phyloP scores from a whole-genome alignment of 2,329 filamentous ascomycete genomes.

The Purpureocillium takamizusanense region DNA sequence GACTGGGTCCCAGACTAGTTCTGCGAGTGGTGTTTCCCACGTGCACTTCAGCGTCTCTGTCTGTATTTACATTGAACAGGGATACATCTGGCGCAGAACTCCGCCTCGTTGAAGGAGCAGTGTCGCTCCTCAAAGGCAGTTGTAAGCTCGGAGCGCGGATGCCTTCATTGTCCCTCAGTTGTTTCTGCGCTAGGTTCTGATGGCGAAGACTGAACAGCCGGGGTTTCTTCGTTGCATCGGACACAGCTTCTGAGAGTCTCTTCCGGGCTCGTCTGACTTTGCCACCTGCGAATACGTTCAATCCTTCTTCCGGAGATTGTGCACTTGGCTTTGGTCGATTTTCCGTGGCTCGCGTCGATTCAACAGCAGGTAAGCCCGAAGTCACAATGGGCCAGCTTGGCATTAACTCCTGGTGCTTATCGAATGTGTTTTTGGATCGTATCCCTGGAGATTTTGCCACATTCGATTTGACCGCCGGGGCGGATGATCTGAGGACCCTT shows the following conservation, averaged over 20 bases:
- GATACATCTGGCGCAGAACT: neutral
- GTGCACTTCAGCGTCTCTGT: no score
- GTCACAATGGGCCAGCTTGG: no score
- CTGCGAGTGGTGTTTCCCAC: no score
- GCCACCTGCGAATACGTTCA: slow-evolving; percentile 38
- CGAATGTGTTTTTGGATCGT: no score
- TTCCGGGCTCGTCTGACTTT: slow-evolving; percentile 25
- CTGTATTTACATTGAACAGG: no score
- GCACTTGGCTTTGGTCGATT: neutral
- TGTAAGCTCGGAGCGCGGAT: slow-evolving; percentile 23
- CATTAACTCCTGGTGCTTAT: no score
- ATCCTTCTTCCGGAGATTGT: slow-evolving; percentile 4
- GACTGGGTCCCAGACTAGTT: no score
- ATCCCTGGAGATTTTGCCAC: no score
- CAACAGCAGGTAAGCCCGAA: no score
- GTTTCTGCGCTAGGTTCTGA: slow-evolving; percentile 30
- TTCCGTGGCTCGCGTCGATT: neutral
- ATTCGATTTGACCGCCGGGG: no score
- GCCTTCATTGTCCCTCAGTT: slow-evolving; percentile 34
- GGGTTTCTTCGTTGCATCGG: slow-evolving; percentile 29
- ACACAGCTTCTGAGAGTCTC: slow-evolving; percentile 27
- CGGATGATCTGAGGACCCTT: no score
- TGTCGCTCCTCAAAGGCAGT: slow-evolving; percentile 1
- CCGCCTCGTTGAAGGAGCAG: neutral
- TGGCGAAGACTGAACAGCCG: slow-evolving; percentile 28